Base-by-base conservation (phyloP, 2,329 filamentous ascomycete species). In the Coniochaeta hoffmannii region DNA sequence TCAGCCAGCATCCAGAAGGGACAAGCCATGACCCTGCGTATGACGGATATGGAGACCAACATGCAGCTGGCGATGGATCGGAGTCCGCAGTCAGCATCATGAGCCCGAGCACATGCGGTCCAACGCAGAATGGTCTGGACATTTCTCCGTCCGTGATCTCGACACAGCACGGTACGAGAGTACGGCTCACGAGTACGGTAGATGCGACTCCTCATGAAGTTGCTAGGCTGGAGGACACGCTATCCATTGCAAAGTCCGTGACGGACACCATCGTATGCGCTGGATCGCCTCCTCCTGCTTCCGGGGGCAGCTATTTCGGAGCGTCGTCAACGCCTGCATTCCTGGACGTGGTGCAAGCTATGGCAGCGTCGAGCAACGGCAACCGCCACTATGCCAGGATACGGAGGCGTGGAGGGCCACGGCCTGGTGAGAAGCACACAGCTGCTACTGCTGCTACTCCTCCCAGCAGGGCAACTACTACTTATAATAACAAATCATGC, bases 261-360 rank as follows among this genome's bases (percentile, higher is more conserved):
- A 51, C 49, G 4, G 49, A 51, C 26, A 51, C 49, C 11, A 51
- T 51, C 49, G 49, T 51, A 11, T 51, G 49, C 30, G 26, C 49
- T 7, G 49, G 49, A 3, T 51, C 49, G 49, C 49, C 49, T 32
- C 49, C 49, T n/a, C 26, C 49, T 17, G 49, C 49, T 24, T 17
- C 24, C 1, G 32, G 46, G 10, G 46, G 41, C 5, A 55, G 35
- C 34, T 56, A 56, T 30, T 56, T 52, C n/a, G 54, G 54, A 14
- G 32, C 34, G 3, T 56, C 54, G 4, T 56, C 54, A 1, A 56
- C 54, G 1, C 50, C 36, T 19, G 50, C 49, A 11, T 56, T 56
- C 19, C 35, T 56, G 3, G 28, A 50, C 10, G 19, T 17, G 15
- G 32, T 53, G 36, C 49, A 53, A 26, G 26, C 22, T 17, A 41